Evolutionary conservation across 352 stramenopile species (phyloP), one percentile per base, ranked within the genome.

Genomic region (Aphanomyces euteiches): DNA sequence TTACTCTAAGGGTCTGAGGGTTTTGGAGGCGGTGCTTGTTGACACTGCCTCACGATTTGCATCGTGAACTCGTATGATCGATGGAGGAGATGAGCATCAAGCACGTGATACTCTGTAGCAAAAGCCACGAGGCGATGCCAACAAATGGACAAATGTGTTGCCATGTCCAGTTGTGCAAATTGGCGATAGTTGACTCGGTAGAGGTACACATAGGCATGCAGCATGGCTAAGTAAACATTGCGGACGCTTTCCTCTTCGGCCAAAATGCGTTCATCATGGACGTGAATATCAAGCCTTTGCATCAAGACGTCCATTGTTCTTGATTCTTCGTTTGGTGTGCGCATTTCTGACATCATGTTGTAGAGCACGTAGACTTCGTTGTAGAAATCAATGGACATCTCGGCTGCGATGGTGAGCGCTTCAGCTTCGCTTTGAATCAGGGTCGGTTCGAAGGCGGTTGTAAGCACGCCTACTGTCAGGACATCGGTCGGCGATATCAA

Each of bases 201-300:
- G 43, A 89, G 71, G 71, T 87, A 90, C 19, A 90, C 74, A 72
- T 87, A 89, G 34, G 87, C 81, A 69, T 82, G 79, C 58, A 90
- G 77, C 36, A 90, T 75, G 4, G 79, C 83, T 61, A 79, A 84
- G 69, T 88, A 90, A 13, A 88, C 65, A 38, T 75, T 81, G 64
- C 74, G 75, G n/a, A 85, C 74, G 45, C 79, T 79, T 34, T 67
- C 70, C 54, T 78, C 54, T 68, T 80, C 73, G 34, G 66, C 60
- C 7, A 65, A 19, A 19, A 63, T 69, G 17, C 66, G 54, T 47
- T 77, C 59, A 5, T 54, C 61, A 10, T 48, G 67, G 43, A 67
- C 58, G 54, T 69, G 63, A 13, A 45, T n/a, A 34, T 57, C 67
- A 34, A 39, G 58, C 50, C 82, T 79, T 17, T 68, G 71, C 75